A percentile compares a stretch with the other conserved stretches of the same genome.
phyloP scores from a whole-genome alignment of 352 stramenopile species.

The Phytopythium boreale region DNA sequence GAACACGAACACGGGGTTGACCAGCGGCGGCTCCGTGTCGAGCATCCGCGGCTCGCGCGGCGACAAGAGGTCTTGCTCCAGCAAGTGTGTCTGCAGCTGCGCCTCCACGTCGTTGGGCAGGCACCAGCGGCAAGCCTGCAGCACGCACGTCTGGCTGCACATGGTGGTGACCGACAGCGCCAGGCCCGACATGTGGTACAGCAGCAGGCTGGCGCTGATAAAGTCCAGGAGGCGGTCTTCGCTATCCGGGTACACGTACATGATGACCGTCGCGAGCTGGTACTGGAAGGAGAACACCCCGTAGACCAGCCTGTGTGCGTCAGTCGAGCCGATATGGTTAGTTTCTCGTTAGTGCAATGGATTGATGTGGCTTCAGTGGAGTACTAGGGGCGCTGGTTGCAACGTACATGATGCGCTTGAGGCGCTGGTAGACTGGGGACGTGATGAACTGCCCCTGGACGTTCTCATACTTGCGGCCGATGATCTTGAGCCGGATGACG shows the following conservation, averaged over 20 bases:
- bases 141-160: conserved; percentile 44
- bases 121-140: conserved; percentile 32
- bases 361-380: neutral
- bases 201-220: conserved; percentile 35
- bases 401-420: conserved; percentile 62
- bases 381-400: too few relatives aligned
- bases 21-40: conserved; percentile 36
- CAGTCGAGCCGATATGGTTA: neutral
- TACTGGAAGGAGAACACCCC: conserved; percentile 58
- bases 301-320: conserved; percentile 41
- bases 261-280: conserved; percentile 45
- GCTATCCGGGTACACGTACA: conserved; percentile 30
- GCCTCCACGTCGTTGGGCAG: conserved; percentile 40
- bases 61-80: conserved; percentile 30
- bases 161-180: conserved; percentile 46
- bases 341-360: neutral
- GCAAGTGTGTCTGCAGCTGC: conserved; percentile 31
- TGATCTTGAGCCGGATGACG: conserved; percentile 41
- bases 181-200: conserved; percentile 39
- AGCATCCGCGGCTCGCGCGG: conserved; percentile 34
- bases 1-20: conserved; percentile 65
- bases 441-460: conserved; percentile 60
- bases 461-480: conserved; percentile 58
- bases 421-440: conserved; percentile 64
- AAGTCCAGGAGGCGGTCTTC: conserved; percentile 31